Conservation (phyloP, 441 rosid genomes). For the Melastoma candidum region DNA sequence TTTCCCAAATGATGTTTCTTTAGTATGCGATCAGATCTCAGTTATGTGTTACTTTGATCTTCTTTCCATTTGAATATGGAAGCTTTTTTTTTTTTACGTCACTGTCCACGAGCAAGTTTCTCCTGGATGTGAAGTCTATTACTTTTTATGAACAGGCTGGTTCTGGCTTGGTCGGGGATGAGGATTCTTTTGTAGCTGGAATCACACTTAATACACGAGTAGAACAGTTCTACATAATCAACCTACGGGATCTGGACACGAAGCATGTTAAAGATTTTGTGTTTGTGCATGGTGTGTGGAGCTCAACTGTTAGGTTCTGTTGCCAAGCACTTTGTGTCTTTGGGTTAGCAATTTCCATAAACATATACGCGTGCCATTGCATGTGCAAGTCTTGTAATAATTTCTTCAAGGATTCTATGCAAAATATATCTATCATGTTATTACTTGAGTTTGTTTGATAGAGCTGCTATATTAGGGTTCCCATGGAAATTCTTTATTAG, state of each 20-base stretch:
- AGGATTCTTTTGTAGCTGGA: conserved; percentile 59
- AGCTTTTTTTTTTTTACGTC: no score
- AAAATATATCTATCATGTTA: no score
- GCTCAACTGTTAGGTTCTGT: neutral
- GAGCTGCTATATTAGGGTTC: no score
- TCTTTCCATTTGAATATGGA: no score
- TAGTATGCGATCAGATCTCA: no score
- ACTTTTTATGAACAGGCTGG: conserved; percentile 47
- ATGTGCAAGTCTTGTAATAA: no score
- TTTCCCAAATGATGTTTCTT: no score
- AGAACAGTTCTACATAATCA: conserved; percentile 80
- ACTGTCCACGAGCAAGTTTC: neutral
- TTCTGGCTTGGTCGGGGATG: conserved; percentile 90
- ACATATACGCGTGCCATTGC: neutral
- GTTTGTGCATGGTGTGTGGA: conserved; percentile 74
- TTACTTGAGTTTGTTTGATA: no score
- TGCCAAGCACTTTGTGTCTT: neutral
- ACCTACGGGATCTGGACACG: conserved; percentile 78
- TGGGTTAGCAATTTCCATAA: neutral
- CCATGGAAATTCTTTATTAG: no score
- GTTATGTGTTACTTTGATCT: no score
- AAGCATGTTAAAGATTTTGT: conserved; percentile 93
- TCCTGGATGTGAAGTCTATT: conserved; percentile 5
- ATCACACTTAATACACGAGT: conserved; percentile 62
- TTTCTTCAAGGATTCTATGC: no score